Base-by-base conservation (phyloP, 352 stramenopile species). In the Achlya hypogyna region DNA sequence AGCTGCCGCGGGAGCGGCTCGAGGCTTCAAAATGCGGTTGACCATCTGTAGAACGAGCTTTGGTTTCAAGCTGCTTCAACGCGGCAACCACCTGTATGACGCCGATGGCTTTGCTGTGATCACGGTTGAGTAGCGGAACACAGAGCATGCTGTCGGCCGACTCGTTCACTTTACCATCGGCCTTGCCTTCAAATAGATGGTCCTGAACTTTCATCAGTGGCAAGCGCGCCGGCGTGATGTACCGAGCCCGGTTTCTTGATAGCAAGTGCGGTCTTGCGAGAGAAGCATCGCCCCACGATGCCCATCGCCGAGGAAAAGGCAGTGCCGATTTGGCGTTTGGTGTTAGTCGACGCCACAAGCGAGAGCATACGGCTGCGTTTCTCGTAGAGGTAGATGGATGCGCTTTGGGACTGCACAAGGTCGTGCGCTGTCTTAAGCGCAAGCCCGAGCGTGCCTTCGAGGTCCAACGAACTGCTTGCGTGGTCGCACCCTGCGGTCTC, bases 261-360 rank as follows among this genome's bases (percentile, higher is more conserved):
- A 22, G 31, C 10, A 1, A 66, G 2, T 3, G 42, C 27, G 5
- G 18, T 22, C 35, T 66, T 66, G 27, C 59, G 59, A 6, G 59
- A 66, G 38, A 58, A 66, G 47, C 59, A 66, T 14, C 59, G 59
- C 1, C 59, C 59, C n/a, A 58, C 59, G 18, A 66, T 62, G n/a
- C 59, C 59, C 38, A 66, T 66, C 0, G 38, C 59, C 5, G 59
- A 22, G 5, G 59, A 29, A 59, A 66, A 66, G 29, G 27, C 56
- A 28, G 25, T 28, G 35, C 56, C 8, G 9, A 66, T 22, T 31
- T 62, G 38, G 4, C 59, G 42, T 43, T 66, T 66, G 16, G 38
- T 12, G 29, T 53, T 66, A 20, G 34, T 62, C 25, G 9, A 62
- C 1, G 59, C 59, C 16, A 27, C 38, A 5, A 43, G 18, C 5